These are phyloP conservation scores for Torrubiellomyces zombiae DNA, from an alignment of 2,329 filamentous ascomycete genomes.

Conservation along the genomic window DNA sequence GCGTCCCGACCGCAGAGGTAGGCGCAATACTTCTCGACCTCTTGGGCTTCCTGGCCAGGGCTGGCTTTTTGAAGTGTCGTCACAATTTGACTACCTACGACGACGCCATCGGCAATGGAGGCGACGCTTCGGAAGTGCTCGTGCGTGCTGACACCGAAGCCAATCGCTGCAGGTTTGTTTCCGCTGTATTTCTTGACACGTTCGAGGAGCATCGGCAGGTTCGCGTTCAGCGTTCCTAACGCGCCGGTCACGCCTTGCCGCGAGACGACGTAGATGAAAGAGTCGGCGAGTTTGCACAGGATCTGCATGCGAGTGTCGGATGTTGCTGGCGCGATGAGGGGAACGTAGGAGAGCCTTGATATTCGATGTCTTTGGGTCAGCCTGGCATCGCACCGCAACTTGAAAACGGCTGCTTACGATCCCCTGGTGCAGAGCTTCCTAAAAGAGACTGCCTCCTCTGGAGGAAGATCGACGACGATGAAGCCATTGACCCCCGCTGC, in stretches of 20 bases:
- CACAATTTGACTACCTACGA: constrained; percentile 92
- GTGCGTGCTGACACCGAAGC: constrained; percentile 88
- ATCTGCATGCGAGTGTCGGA: constrained; percentile 89
- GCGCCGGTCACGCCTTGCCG: constrained; percentile 94
- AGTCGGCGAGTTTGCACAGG: constrained; percentile 91
- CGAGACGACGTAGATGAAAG: constrained; percentile 97
- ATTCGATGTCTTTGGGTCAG: neutral
- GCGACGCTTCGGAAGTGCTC: constrained; percentile 85
- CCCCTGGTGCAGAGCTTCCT: constrained; percentile 65
- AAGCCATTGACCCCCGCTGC: constrained; percentile 84
- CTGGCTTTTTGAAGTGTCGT: constrained; percentile 41
- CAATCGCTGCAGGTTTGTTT: constrained; percentile 77
- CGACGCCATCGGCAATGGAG: constrained; percentile 76
- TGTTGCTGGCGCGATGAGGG: constrained; percentile 87
- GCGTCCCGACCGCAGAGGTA: constrained; percentile 37
- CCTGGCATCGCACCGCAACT: neutral
- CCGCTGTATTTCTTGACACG: constrained; percentile 87
- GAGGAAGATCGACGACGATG: constrained; percentile 89
- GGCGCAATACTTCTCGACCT: constrained; percentile 75
- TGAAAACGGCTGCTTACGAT: constrained; percentile 32
- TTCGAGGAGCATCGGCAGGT: constrained; percentile 64
- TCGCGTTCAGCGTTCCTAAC: constrained; percentile 62
- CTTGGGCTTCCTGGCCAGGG: constrained; percentile 31
- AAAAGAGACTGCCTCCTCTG: constrained; percentile 90
- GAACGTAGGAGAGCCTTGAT: constrained; percentile 72